phyloP scores from a whole-genome alignment of 768 basidiomycete species.

The Tulasnella sp. region DNA sequence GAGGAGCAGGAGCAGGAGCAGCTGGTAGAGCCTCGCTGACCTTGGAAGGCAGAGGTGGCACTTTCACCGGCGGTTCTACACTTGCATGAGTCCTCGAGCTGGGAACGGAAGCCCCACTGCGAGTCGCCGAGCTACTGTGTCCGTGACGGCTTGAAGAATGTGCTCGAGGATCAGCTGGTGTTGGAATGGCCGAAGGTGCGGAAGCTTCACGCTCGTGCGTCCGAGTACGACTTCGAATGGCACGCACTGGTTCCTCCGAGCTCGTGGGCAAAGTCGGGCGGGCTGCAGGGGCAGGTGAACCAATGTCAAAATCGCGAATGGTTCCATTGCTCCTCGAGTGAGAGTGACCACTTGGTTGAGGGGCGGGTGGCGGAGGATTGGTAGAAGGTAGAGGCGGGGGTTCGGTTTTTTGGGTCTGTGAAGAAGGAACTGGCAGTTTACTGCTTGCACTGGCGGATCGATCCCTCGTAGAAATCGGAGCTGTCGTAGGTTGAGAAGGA shows the following conservation, averaged over 20 bases:
- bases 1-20: neutral
- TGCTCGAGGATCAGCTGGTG: neutral
- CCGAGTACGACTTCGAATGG: neutral
- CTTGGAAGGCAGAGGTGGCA: neutral
- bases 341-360: neutral
- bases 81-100: neutral
- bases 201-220: slow-evolving; percentile 12
- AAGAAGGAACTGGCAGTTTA: neutral
- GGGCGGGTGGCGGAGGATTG: neutral
- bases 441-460: neutral
- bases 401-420: neutral
- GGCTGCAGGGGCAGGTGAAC: neutral
- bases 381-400: neutral
- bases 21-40: neutral
- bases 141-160: slow-evolving; percentile 11
- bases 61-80: neutral
- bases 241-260: slow-evolving; percentile 4
- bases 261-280: slow-evolving; percentile 7
- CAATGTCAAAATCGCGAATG: neutral
- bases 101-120: neutral
- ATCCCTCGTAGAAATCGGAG: slow-evolving; percentile 5
- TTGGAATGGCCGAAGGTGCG: neutral
- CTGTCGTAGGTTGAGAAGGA: neutral
- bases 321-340: neutral
- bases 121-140: neutral